Conservation (phyloP, 495 filamentous ascomycete species). For the Aspergillus diversus region DNA sequence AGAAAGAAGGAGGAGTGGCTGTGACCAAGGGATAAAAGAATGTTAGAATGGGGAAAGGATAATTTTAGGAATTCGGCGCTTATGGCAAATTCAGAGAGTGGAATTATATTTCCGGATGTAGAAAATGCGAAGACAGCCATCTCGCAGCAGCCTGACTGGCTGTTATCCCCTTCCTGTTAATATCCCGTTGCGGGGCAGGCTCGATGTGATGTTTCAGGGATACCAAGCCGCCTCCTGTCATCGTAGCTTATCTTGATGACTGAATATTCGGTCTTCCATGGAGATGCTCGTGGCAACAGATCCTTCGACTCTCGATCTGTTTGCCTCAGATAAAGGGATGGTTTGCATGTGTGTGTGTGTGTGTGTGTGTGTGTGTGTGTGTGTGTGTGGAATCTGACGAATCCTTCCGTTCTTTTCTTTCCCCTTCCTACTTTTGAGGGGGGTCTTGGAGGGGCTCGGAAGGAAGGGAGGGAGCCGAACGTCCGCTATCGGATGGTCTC, state of each 20-base stretch:
- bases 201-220: constrained; percentile 5
- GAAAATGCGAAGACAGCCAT: constrained; percentile 1
- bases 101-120: constrained; percentile 15
- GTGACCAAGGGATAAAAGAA: too few relatives aligned
- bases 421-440: neutral
- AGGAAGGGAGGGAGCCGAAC: neutral
- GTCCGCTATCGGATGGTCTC: neutral
- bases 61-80: neutral
- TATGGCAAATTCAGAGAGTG: constrained; percentile 12
- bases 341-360: neutral
- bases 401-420: neutral
- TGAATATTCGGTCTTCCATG: constrained; percentile 3
- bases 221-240: constrained; percentile 14
- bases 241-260: constrained; percentile 19
- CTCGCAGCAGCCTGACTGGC: neutral
- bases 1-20: too few relatives aligned
- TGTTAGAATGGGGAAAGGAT: neutral
- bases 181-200: constrained; percentile 5
- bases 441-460: neutral
- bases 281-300: neutral
- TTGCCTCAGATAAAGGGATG: neutral
- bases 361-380: neutral
- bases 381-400: neutral
- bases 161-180: neutral
- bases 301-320: neutral